Percentiles rank a stretch among this genome's conserved stretches.
phyloP scores from a whole-genome alignment of 2,329 filamentous ascomycete genomes.

The Aplosporella prunicola region DNA sequence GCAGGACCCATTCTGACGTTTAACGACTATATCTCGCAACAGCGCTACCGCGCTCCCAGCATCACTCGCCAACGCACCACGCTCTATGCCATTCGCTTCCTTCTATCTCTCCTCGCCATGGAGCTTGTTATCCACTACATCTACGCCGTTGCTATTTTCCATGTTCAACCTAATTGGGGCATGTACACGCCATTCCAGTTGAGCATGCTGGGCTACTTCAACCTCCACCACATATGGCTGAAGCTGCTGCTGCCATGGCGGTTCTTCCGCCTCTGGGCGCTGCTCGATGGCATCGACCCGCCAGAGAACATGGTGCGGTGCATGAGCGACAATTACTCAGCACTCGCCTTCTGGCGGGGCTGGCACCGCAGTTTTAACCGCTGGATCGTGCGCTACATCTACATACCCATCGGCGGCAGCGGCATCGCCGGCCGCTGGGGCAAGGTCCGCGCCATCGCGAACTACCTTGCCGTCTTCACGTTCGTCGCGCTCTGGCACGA shows the following conservation, averaged over 20 bases:
- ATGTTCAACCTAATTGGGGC: constrained; percentile 68
- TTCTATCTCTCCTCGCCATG: constrained; percentile 74
- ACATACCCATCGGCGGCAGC: constrained; percentile 76
- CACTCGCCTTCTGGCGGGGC: constrained; percentile 83
- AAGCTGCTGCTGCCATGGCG: constrained; percentile 95
- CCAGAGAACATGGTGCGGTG: constrained; percentile 98
- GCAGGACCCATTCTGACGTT: constrained; percentile 92
- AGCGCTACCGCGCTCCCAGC: constrained; percentile 61
- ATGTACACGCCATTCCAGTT: constrained; percentile 81
- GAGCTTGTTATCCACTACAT: constrained; percentile 78
- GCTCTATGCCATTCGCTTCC: constrained; percentile 75
- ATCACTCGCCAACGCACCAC: constrained; percentile 62
- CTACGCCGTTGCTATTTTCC: constrained; percentile 87
- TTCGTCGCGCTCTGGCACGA: constrained; percentile 99
- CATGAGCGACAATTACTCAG: constrained; percentile 88
- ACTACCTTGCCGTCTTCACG: constrained; percentile 80
- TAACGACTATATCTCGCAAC: constrained; percentile 92
- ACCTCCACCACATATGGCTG: constrained; percentile 94
- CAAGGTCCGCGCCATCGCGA: constrained; percentile 50
- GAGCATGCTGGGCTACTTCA: constrained; percentile 86
- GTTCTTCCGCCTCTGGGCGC: constrained; percentile 95
- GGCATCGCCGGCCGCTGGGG: constrained; percentile 25
- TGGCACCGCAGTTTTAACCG: constrained; percentile 96
- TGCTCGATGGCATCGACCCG: constrained; percentile 84
- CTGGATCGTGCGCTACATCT: constrained; percentile 90